Conservation (phyloP, 768 basidiomycete genomes). For the Termitomyces sp. region DNA sequence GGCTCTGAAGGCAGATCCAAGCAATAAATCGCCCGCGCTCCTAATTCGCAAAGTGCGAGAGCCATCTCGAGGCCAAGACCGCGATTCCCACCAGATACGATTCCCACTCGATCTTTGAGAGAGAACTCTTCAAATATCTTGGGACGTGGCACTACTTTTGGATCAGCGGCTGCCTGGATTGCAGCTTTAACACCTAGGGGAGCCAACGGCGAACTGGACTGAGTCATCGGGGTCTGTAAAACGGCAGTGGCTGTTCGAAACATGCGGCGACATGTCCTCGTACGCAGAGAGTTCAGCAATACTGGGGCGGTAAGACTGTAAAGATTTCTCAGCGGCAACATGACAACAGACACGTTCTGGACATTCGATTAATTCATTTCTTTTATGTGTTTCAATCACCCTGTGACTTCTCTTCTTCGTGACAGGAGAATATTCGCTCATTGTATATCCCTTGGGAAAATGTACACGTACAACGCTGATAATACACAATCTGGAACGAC, state of each 20-base stretch:
- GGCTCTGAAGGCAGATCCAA: slow-evolving; percentile 56
- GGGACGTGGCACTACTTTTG: slow-evolving; percentile 31
- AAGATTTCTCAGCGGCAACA: not conserved
- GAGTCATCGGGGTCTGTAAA: slow-evolving; percentile 10
- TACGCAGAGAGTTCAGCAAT: not conserved
- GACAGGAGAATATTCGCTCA: not conserved
- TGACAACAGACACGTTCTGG: not conserved
- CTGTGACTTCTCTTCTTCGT: not conserved
- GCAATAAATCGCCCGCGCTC: slow-evolving; percentile 66
- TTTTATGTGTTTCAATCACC: not conserved
- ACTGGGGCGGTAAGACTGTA: not conserved
- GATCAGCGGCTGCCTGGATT: slow-evolving; percentile 35
- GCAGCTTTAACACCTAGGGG: slow-evolving; percentile 65
- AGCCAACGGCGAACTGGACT: slow-evolving; percentile 50
- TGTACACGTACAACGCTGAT: slow-evolving; percentile 1
- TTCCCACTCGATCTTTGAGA: slow-evolving; percentile 51
- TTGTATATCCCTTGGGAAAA: slow-evolving; percentile 1
- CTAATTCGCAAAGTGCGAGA: slow-evolving; percentile 66
- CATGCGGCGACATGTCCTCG: slow-evolving; percentile 2
- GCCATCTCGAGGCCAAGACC: slow-evolving; percentile 83
- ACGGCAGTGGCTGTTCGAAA: not conserved
- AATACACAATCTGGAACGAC: not conserved
- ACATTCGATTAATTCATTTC: too few relatives aligned
- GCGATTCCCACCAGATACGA: slow-evolving; percentile 61
- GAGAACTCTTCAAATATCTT: slow-evolving; percentile 61